A percentile compares a stretch with the other conserved stretches of the same genome.
Conservation (phyloP, 441 rosid species). For the Capsella rubella region DNA sequence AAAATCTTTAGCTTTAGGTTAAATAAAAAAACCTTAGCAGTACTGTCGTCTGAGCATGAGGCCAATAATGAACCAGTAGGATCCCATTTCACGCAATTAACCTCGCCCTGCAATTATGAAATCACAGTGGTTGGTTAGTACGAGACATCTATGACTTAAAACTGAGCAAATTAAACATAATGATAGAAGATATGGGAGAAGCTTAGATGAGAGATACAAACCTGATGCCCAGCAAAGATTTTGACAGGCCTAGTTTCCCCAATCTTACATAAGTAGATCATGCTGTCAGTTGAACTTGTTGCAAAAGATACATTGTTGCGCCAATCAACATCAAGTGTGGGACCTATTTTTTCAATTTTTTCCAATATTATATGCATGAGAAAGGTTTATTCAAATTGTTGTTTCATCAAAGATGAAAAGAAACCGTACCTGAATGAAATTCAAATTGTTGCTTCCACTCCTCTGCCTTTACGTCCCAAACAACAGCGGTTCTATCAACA, state of each 20-base stretch:
- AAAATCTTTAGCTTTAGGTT: background rate
- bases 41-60: slow-evolving; percentile 95
- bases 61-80: slow-evolving; percentile 93
- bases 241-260: slow-evolving; percentile 82
- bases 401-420: slow-evolving; percentile 16
- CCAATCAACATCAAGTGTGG: slow-evolving; percentile 99
- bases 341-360: slow-evolving; percentile 56
- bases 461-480: slow-evolving; percentile 98
- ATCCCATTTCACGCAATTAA: slow-evolving; percentile 99
- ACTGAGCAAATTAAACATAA: slow-evolving; percentile 13
- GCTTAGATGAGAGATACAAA: slow-evolving; percentile 44
- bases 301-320: slow-evolving; percentile 95
- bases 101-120: slow-evolving; percentile 78
- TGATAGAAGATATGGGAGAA: background rate
- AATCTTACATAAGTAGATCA: slow-evolving; percentile 96
- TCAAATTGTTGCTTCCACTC: slow-evolving; percentile 97
- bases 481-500: slow-evolving; percentile 94
- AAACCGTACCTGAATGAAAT: slow-evolving; percentile 76
- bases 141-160: slow-evolving; percentile 8
- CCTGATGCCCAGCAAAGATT: slow-evolving; percentile 95
- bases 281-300: slow-evolving; percentile 91
- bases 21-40: slow-evolving; percentile 75
- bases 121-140: slow-evolving; percentile 30
- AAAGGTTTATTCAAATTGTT: slow-evolving; percentile 12
- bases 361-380: slow-evolving; percentile 22